Evolutionary conservation across 768 basidiomycete species (phyloP).

Genomic region (Leccinellum luteum): DNA sequence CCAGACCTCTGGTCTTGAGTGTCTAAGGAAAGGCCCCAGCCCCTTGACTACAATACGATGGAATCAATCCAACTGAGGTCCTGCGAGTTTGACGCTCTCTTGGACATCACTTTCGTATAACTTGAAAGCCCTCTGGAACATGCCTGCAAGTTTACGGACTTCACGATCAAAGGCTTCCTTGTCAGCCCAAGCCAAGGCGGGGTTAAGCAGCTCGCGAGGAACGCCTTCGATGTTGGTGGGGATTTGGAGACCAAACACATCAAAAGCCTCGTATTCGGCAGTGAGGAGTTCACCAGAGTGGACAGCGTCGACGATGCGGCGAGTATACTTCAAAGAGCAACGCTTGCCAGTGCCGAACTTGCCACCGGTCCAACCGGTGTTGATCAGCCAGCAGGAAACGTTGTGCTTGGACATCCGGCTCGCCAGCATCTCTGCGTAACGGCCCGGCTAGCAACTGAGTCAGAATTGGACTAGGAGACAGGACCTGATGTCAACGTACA

Average conservation of each 20-base stretch:
- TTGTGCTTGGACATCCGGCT: constrained; percentile 87
- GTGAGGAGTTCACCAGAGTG: constrained; percentile 89
- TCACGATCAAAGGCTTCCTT: constrained; percentile 89
- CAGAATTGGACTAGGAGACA: constrained; percentile 2
- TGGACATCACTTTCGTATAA: constrained; percentile 87
- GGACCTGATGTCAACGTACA: constrained; percentile 38
- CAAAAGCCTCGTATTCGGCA: constrained; percentile 84
- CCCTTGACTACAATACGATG: neutral
- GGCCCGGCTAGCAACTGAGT: constrained; percentile 58
- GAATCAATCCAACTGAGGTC: constrained; percentile 48
- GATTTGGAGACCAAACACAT: constrained; percentile 78
- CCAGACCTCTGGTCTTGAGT: neutral
- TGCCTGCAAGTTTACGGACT: constrained; percentile 81
- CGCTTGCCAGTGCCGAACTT: constrained; percentile 92
- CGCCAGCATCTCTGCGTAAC: constrained; percentile 97
- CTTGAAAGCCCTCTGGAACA: constrained; percentile 94
- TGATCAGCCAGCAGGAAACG: constrained; percentile 97
- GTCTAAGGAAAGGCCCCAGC: neutral
- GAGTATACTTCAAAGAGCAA: constrained; percentile 94
- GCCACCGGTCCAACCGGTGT: constrained; percentile 97
- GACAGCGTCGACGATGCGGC: constrained; percentile 94
- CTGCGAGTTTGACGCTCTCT: constrained; percentile 76
- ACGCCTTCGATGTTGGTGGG: constrained; percentile 84
- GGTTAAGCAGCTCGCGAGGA: constrained; percentile 89
- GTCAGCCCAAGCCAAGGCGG: constrained; percentile 81